These are phyloP conservation scores for Tuber indicum DNA, from an alignment of 495 filamentous ascomycete genomes.

Conservation along the genomic window DNA sequence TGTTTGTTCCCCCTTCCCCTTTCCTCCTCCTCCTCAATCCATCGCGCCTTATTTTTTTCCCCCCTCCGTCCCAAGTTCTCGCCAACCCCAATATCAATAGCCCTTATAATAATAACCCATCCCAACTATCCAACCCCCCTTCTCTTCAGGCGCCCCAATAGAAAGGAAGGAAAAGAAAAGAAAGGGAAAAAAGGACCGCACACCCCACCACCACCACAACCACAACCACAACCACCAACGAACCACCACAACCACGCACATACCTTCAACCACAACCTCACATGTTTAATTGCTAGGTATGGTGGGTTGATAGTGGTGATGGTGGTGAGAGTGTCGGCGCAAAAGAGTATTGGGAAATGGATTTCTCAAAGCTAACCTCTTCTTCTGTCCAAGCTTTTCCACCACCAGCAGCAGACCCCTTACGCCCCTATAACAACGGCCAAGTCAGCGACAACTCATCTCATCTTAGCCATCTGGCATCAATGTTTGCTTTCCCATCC, in stretches of 20 bases:
- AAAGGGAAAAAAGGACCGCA: neutral
- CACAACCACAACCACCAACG: neutral
- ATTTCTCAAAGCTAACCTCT: conserved; percentile 52
- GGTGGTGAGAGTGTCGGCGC: conserved; percentile 23
- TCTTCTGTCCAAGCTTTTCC: conserved; percentile 72
- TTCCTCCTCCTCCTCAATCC: neutral
- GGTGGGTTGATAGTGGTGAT: conserved; percentile 1
- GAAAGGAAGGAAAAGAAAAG: conserved; percentile 6
- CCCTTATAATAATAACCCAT: neutral
- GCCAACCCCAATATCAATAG: conserved; percentile 13
- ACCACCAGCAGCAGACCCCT: conserved; percentile 61
- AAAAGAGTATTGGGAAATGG: conserved; percentile 17
- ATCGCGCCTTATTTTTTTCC: neutral
- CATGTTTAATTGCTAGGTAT: conserved; percentile 23
- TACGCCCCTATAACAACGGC: conserved; percentile 45
- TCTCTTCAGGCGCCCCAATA: neutral
- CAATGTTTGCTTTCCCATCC: conserved; percentile 6
- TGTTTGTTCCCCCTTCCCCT: neutral
- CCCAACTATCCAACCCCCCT: neutral
- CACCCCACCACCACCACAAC: neutral
- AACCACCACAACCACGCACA: neutral
- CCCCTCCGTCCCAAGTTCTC: conserved; percentile 4
- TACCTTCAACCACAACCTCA: conserved; percentile 3
- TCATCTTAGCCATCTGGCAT: neutral
- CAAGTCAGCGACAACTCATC: conserved; percentile 13